These are phyloP conservation scores for Lablab purpureus DNA, from an alignment of 306 rosid species.

Conservation along the genomic window DNA sequence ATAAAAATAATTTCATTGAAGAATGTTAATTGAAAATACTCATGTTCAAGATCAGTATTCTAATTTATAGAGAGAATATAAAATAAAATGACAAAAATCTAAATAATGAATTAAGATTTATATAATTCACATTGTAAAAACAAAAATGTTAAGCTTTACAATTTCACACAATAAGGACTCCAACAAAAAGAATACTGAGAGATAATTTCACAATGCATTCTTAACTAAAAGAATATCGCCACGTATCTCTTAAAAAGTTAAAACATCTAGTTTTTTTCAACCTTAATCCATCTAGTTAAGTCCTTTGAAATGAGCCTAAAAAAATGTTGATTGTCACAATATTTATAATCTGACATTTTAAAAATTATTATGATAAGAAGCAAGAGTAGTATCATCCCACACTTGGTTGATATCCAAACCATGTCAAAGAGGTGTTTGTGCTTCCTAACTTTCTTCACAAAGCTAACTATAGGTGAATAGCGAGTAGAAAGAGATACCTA, in stretches of 20 bases:
- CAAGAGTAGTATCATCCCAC: background rate
- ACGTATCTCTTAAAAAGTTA: background rate
- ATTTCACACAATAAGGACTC: background rate
- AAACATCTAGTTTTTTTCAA: too few relatives aligned
- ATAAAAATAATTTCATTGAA: too few relatives aligned
- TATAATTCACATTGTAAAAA: background rate
- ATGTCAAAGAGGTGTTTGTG: background rate
- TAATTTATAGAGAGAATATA: background rate
- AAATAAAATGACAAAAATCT: too few relatives aligned
- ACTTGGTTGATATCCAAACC: background rate
- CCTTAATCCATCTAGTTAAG: too few relatives aligned
- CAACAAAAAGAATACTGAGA: background rate
- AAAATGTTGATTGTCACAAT: background rate
- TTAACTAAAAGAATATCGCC: background rate
- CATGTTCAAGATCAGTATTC: background rate
- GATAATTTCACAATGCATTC: background rate
- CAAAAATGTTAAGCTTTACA: background rate
- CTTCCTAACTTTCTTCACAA: slow-evolving; percentile 23
- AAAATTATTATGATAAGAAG: background rate
- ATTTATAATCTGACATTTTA: background rate
- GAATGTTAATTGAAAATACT: too few relatives aligned
- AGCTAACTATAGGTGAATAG: slow-evolving; percentile 32
- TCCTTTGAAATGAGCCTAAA: background rate
- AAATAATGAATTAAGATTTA: background rate
- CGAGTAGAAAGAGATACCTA: slow-evolving; percentile 63